Percentiles rank a stretch among this genome's conserved stretches.
Conservation (phyloP, 2,329 filamentous ascomycete species). For the Apiospora marii region DNA sequence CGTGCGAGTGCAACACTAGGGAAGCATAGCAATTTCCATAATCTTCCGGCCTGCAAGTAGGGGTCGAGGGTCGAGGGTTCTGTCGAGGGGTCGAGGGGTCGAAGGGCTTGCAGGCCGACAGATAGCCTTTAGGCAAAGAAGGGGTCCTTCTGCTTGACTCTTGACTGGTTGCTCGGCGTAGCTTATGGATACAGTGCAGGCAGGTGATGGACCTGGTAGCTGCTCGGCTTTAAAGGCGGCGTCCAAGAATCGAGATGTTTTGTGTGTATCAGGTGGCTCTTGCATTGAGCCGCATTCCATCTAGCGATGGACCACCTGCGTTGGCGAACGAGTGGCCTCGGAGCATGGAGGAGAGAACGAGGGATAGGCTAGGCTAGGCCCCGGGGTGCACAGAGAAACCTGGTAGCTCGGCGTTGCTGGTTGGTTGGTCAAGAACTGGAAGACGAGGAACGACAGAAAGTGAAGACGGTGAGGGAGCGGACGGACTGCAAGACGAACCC, state of each 20-base stretch:
- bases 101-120: no score
- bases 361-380: constrained; percentile 7
- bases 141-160: not conserved
- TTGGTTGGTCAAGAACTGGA: not conserved
- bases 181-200: not conserved
- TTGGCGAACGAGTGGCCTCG: not conserved
- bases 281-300: constrained; percentile 6
- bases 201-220: not conserved
- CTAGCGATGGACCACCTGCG: not conserved
- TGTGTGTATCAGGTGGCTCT: constrained; percentile 8
- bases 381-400: not conserved
- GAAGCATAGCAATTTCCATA: constrained; percentile 5
- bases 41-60: not conserved
- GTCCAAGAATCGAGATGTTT: constrained; percentile 3
- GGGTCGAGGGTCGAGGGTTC: not conserved
- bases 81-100: not conserved
- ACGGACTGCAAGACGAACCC: not conserved
- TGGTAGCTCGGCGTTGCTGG: not conserved
- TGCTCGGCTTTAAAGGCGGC: not conserved
- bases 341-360: not conserved
- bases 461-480: not conserved
- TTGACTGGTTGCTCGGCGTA: not conserved
- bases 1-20: constrained; percentile 3
- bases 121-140: not conserved
- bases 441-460: not conserved